Percentiles rank a stretch among this genome's conserved stretches.
Evolutionary conservation across 768 basidiomycete genomes (phyloP).

Genomic region (Tylopilus plumbeoviolaceoides): DNA sequence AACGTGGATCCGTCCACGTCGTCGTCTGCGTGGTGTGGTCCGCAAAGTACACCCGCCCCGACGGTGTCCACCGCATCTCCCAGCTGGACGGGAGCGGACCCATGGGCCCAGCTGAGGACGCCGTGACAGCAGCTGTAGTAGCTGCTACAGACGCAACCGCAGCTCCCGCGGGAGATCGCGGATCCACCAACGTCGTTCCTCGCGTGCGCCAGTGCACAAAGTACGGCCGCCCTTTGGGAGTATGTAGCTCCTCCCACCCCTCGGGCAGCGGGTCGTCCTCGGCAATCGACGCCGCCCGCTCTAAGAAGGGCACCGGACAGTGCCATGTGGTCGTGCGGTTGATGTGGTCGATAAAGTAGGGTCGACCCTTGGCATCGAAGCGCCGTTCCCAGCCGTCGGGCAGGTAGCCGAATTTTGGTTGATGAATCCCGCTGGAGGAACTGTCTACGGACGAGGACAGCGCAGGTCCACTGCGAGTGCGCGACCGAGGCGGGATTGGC

Average conservation of each 20-base stretch:
- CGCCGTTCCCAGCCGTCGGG: not conserved
- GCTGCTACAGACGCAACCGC: no score
- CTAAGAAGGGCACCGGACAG: not conserved
- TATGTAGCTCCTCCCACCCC: slow-evolving; percentile 62
- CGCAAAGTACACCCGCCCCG: not conserved
- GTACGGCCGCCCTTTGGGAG: not conserved
- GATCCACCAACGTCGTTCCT: not conserved
- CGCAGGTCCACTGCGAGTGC: not conserved
- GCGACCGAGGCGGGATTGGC: not conserved
- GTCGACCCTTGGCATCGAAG: slow-evolving; percentile 11
- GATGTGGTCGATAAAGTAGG: slow-evolving; percentile 35
- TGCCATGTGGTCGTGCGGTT: not conserved
- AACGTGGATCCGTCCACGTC: not conserved
- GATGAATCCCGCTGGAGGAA: not conserved
- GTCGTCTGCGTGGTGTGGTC: not conserved
- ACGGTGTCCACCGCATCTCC: not conserved
- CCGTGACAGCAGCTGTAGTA: no score
- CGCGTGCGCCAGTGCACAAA: not conserved
- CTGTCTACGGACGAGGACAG: not conserved
- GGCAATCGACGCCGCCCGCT: no score
- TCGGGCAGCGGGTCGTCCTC: slow-evolving; percentile 76
- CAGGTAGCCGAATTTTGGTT: not conserved
- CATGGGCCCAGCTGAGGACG: no score
- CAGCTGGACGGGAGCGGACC: not conserved
- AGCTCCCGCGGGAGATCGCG: not conserved